Evolutionary conservation across 2,329 filamentous ascomycete species (phyloP), one percentile per base, ranked within the genome.

Genomic region (Podosphaera xanthii): DNA sequence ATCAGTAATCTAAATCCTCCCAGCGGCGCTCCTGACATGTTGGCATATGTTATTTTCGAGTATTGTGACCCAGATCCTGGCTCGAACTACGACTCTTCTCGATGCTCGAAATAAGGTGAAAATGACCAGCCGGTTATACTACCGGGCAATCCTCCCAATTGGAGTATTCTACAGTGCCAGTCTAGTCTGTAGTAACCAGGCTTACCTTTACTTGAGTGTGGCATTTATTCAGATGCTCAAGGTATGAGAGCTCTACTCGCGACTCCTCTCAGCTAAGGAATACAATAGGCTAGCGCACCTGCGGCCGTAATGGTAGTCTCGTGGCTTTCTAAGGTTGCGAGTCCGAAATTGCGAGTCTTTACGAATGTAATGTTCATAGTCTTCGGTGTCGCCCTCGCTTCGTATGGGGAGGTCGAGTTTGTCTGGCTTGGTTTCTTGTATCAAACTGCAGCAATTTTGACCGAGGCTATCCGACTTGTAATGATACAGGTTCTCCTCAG

Each of bases 211-310:
- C 73, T 81, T 96, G 61, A 90, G 84, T 64, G 90, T 96, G 60
- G 86, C 90, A 63, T 96, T 96, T 72, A 96, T 96, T 68, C 90
- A 96, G 77, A 96, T 96, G 90, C 82, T 96, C 72, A 96, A 96
- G 84, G 84, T 87, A 58, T 12, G 59, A 14, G 10, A 8, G 33
- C 35, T 10, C 35, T 54, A 8, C 4, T 9, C 7, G 5, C 36
- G 50, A 22, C 14, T 7, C 36, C 6, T 12, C 33, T 14, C 4
- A 12, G 6, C 31, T 54, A 35, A 54, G 22, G 8, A 14, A 8
- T 54, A 14, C 12, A 59, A 2, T n/a, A 34, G 86, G 91, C 91
- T 64, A 94, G 87, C 50, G 96, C 87, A 34, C 91, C 91, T 22
- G 89, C 96, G 61, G 89, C 88, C 58, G 89, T 96, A 56, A 81